A percentile compares a stretch with the other conserved stretches of the same genome.
These are phyloP conservation scores for Colletotrichum tofieldiae DNA, from an alignment of 2,329 filamentous ascomycete genomes.

Conservation along the genomic window DNA sequence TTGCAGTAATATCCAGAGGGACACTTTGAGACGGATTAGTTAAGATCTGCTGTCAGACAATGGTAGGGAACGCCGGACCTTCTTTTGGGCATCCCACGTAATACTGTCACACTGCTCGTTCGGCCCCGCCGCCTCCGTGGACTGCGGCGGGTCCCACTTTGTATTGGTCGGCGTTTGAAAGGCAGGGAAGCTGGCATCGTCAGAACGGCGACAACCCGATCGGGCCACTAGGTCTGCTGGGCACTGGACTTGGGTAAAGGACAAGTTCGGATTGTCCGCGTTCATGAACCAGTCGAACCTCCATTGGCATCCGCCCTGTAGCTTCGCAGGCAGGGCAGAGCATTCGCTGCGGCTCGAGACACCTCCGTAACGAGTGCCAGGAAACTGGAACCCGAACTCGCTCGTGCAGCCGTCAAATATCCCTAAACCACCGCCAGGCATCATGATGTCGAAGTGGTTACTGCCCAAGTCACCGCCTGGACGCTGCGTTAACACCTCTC, in stretches of 20 bases:
- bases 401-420: conserved; percentile 67
- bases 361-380: conserved; percentile 71
- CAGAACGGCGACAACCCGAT: conserved; percentile 53
- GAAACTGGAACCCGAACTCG: conserved; percentile 58
- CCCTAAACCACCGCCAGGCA: conserved; percentile 70
- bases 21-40: conserved; percentile 1
- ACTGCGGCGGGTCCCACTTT: conserved; percentile 30
- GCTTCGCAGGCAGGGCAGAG: conserved; percentile 64
- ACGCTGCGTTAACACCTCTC: neutral
- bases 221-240: conserved; percentile 62
- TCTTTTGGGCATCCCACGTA: conserved; percentile 38
- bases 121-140: conserved; percentile 38
- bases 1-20: conserved; percentile 28
- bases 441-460: conserved; percentile 74
- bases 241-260: conserved; percentile 70
- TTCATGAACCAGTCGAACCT: conserved; percentile 75
- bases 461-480: conserved; percentile 65
- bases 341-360: conserved; percentile 66
- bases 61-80: neutral
- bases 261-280: conserved; percentile 70
- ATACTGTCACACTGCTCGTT: conserved; percentile 39
- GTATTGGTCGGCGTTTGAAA: conserved; percentile 35
- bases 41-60: neutral
- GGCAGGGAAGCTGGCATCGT: conserved; percentile 40
- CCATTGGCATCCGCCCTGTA: conserved; percentile 73